A percentile compares a stretch with the other conserved stretches of the same genome.
phyloP scores from a whole-genome alignment of 305 asterid genomes.

The Fraxinus angustifolia region DNA sequence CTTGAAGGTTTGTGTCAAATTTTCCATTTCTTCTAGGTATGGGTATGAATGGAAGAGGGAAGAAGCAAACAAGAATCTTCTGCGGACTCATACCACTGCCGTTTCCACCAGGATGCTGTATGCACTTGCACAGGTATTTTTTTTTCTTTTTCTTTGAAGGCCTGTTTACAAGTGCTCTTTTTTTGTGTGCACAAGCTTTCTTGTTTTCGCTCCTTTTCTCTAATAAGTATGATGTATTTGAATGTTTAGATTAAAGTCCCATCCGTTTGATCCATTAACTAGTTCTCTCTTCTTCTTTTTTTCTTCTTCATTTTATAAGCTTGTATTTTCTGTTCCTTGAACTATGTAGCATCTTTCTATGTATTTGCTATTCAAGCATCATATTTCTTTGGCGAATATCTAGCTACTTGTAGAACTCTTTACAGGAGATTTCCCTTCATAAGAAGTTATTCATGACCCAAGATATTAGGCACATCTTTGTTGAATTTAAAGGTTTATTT shows the following conservation, averaged over 20 bases:
- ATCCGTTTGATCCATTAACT: neutral
- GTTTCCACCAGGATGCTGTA: slow-evolving; percentile 94
- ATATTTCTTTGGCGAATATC: neutral
- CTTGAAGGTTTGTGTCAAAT: slow-evolving; percentile 11
- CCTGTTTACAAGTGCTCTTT: neutral
- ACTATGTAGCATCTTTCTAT: neutral
- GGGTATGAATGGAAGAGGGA: slow-evolving; percentile 93
- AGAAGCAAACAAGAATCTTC: slow-evolving; percentile 90
- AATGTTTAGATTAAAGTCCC: neutral
- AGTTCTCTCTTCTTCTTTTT: neutral
- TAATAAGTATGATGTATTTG: neutral
- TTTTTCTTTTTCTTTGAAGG: neutral
- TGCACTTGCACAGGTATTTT: slow-evolving; percentile 74
- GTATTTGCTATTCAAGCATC: neutral
- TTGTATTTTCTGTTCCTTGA: neutral
- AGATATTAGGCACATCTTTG: neutral
- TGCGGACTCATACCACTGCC: slow-evolving; percentile 97
- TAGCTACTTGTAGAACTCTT: neutral
- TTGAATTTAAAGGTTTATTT: neutral
- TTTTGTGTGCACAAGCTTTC: neutral
- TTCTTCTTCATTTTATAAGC: neutral
- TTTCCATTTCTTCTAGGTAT: slow-evolving; percentile 49
- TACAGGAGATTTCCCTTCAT: neutral
- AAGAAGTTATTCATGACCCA: neutral
- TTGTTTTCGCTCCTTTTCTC: neutral